Base-by-base conservation (phyloP, 768 basidiomycete genomes). In the Xerocomellus dryophilus region DNA sequence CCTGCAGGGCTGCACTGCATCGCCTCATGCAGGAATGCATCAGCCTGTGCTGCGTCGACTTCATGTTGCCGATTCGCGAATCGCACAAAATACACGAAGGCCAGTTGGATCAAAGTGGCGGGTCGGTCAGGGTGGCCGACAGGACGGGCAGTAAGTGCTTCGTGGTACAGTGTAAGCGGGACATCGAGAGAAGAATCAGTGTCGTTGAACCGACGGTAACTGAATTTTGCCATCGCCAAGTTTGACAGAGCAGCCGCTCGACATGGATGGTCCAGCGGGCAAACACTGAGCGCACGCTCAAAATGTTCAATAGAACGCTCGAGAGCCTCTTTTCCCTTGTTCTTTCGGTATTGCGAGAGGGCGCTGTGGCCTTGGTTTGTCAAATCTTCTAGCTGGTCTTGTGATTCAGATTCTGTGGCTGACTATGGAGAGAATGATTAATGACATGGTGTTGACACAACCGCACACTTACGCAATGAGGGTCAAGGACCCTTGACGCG, bases 121-220 rank as follows among this genome's bases (percentile, higher is more conserved):
- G 49, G 43, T 51, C 49, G 27, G 15, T 55, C 54, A 5, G 49
- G 54, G 23, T 49, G 52, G 43, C 56, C 43, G 1, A 23, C 12
- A n/a, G 52, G 47, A 35, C 56, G 47, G 8, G 38, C 5, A 17
- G 18, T 14, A 31, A 54, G 47, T 12, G 36, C 49, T 10, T 43
- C 7, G 5, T 15, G 42, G 15, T 47, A 50, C 12, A 50, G 17
- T 1, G 20, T 11, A 7, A 39, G 3, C 5, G 39, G 38, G 2
- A 35, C 17, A 2, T 48, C 53, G 11, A 54, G 34, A 7, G 43
- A 39, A 31, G 9, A 2, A 7, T 27, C 27, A 7, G 27, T 17
- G 39, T 20, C 29, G 18, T 36, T 4, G 18, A 50, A 21, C n/a
- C 5, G 41, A 12, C 14, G 47, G 8, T 3, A n/a, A 10, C 21